Conservation (phyloP, 2,329 filamentous ascomycete species). For the Penicillium digitatum region DNA sequence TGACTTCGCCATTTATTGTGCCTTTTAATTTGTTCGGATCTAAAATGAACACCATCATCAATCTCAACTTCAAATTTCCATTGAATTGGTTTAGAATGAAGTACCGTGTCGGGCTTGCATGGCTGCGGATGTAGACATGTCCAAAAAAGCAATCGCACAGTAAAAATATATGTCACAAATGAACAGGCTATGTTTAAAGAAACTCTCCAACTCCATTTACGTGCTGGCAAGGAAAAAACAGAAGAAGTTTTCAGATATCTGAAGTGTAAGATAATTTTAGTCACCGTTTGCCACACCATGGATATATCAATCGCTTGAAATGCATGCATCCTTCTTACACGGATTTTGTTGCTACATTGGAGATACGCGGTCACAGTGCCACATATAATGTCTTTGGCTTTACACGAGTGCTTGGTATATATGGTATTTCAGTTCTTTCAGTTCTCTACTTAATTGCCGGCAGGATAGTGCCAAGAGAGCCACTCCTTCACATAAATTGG, state of each 20-base stretch:
- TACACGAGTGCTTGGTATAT: neutral
- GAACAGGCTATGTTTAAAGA: neutral
- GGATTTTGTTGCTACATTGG: neutral
- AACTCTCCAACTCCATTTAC: neutral
- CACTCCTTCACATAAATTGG: neutral
- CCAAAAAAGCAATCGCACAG: neutral
- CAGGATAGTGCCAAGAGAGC: too few relatives aligned
- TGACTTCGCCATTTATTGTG: too few relatives aligned
- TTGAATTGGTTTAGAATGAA: neutral
- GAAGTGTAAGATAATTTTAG: neutral
- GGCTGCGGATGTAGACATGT: neutral
- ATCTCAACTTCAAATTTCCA: neutral
- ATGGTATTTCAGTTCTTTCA: neutral
- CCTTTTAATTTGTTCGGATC: neutral
- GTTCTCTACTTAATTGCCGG: neutral
- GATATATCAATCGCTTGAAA: neutral
- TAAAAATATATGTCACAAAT: neutral
- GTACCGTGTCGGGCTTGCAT: neutral
- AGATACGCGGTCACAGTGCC: neutral
- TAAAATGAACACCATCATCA: too few relatives aligned
- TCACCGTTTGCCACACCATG: conserved; percentile 1
- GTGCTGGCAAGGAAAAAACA: neutral
- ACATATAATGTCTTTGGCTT: neutral
- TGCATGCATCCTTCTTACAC: conserved; percentile 5
- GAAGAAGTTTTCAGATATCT: neutral